phyloP scores from a whole-genome alignment of 2,329 filamentous ascomycete genomes.

The Botrytis paeoniae region DNA sequence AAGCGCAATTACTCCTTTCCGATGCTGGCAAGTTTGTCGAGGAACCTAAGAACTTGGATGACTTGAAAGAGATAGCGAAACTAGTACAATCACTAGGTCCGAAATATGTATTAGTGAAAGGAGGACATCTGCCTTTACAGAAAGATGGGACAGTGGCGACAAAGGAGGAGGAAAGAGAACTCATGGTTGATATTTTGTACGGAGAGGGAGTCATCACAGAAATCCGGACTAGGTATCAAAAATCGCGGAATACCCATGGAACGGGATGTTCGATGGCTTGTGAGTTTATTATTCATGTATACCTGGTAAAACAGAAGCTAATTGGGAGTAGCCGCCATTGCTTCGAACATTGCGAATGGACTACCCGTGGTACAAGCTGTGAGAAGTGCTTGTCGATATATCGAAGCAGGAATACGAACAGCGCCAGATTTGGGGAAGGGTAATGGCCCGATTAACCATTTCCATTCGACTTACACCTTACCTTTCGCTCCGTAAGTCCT shows the following conservation, averaged over 20 bases:
- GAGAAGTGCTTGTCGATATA: constrained; percentile 65
- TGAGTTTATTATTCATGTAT: constrained; percentile 44
- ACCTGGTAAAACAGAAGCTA: constrained; percentile 2
- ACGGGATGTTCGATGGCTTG: constrained; percentile 93
- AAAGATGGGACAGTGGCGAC: constrained; percentile 58
- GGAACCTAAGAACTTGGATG: constrained; percentile 56
- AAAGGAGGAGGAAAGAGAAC: constrained; percentile 54
- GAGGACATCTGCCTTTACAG: constrained; percentile 80
- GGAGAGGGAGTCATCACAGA: constrained; percentile 57
- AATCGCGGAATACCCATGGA: constrained; percentile 82
- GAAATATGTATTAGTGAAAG: constrained; percentile 81
- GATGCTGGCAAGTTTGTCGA: constrained; percentile 44
- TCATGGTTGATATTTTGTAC: constrained; percentile 76
- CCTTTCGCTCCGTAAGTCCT: constrained; percentile 58
- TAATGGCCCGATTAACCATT: constrained; percentile 73
- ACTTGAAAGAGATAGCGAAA: constrained; percentile 67
- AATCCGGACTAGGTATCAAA: constrained; percentile 68
- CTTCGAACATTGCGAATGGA: constrained; percentile 66
- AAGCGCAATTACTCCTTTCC: constrained; percentile 63
- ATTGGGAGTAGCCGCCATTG: constrained; percentile 58
- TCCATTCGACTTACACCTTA: constrained; percentile 66
- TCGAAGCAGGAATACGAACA: constrained; percentile 65
- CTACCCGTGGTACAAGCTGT: constrained; percentile 57
- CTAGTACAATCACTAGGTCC: constrained; percentile 67
- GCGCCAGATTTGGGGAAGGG: constrained; percentile 51